phyloP scores from a whole-genome alignment of 1,284 basidiomycete genomes.

The Cronartium quercuum region DNA sequence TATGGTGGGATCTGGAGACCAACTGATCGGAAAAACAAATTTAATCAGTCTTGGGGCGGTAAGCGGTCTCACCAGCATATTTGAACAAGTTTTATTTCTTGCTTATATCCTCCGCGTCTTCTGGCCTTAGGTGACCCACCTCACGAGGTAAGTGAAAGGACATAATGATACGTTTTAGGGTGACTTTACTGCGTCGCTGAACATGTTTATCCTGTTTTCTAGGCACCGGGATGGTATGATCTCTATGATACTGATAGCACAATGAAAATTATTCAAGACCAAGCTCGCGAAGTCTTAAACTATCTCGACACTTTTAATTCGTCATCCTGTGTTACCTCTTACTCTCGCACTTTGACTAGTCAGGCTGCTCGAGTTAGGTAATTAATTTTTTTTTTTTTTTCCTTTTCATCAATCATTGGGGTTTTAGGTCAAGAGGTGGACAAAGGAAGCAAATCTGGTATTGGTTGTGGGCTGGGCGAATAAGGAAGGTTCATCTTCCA shows the following conservation, averaged over 20 bases:
- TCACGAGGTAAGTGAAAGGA: constrained; percentile 8
- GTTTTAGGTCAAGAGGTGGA: too few relatives aligned
- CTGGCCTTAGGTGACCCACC: constrained; percentile 26
- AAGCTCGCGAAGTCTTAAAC: constrained; percentile 24
- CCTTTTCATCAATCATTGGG: too few relatives aligned
- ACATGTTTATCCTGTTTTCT: background rate
- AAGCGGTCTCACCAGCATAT: constrained; percentile 38
- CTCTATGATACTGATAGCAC: constrained; percentile 42
- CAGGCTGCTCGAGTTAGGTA: background rate
- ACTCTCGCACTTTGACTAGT: background rate
- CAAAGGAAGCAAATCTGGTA: too few relatives aligned
- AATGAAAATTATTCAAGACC: constrained; percentile 39
- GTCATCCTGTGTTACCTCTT: background rate
- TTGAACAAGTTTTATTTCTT: background rate
- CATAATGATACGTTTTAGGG: too few relatives aligned
- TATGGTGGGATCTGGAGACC: constrained; percentile 43
- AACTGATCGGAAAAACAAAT: constrained; percentile 40
- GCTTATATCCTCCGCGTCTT: background rate
- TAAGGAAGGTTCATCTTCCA: too few relatives aligned
- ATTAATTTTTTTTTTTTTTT: background rate
- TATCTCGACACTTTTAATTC: background rate
- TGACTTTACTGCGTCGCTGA: background rate
- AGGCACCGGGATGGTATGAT: constrained; percentile 44
- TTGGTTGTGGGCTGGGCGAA: too few relatives aligned
- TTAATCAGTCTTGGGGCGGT: constrained; percentile 42